These are phyloP conservation scores for Salvia rosmarinus DNA, from an alignment of 257 asterid species.

Conservation along the genomic window DNA sequence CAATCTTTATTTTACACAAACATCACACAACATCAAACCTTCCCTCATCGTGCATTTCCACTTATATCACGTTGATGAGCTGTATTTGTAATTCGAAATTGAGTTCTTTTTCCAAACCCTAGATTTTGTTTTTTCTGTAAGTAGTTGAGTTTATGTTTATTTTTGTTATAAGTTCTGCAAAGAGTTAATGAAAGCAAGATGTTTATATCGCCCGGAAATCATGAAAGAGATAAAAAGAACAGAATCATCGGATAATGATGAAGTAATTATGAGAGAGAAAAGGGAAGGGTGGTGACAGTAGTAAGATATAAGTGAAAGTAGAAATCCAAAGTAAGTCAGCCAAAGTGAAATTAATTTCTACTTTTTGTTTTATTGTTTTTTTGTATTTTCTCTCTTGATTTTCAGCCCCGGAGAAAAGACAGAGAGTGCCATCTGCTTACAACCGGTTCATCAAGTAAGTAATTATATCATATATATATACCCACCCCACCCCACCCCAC, in stretches of 20 bases:
- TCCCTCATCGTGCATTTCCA: slow-evolving; percentile 33
- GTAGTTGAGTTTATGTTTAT: no score
- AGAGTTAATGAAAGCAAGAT: no score
- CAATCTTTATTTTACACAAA: slow-evolving; percentile 28
- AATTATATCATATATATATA: neutral
- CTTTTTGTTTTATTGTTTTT: slow-evolving; percentile 54
- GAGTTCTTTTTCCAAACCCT: neutral
- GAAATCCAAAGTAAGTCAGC: slow-evolving; percentile 60
- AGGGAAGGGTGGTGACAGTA: slow-evolving; percentile 35
- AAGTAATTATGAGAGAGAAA: slow-evolving; percentile 52
- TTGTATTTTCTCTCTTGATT: slow-evolving; percentile 45
- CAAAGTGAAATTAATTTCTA: slow-evolving; percentile 42
- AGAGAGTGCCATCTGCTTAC: slow-evolving; percentile 99
- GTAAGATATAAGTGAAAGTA: slow-evolving; percentile 34
- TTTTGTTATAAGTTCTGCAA: no score
- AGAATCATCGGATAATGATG: slow-evolving; percentile 90
- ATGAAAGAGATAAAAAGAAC: slow-evolving; percentile 39
- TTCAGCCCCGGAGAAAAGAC: slow-evolving; percentile 97
- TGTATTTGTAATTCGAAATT: no score
- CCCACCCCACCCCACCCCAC: slow-evolving; percentile 17
- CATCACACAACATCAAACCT: slow-evolving; percentile 34
- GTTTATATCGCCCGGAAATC: slow-evolving; percentile 46
- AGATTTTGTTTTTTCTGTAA: neutral
- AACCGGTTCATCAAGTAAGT: slow-evolving; percentile 96
- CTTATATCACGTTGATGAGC: slow-evolving; percentile 11